Percentiles rank a stretch among this genome's conserved stretches.
Conservation (phyloP, 2,329 filamentous ascomycete species). For the Didymella segeticola region DNA sequence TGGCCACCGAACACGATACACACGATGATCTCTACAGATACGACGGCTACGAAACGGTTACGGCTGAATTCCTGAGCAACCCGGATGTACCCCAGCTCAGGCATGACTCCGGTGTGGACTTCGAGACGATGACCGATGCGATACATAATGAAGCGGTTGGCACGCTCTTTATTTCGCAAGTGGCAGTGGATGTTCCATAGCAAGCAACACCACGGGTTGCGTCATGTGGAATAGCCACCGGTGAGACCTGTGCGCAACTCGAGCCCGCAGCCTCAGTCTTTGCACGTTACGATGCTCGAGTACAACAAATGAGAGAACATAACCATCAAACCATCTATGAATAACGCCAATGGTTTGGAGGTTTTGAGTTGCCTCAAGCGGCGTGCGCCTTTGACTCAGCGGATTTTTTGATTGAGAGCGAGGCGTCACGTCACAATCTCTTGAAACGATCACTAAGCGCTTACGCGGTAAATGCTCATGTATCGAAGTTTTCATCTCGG, state of each 20-base stretch:
- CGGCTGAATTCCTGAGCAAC: not conserved
- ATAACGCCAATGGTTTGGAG: not conserved
- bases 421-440: not conserved
- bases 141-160: not conserved
- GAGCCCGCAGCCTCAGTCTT: not conserved
- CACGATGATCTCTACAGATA: conserved; percentile 1
- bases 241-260: not conserved
- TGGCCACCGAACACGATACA: not conserved
- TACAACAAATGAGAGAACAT: not conserved
- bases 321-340: not conserved
- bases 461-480: not conserved
- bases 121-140: not conserved
- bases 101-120: conserved; percentile 1
- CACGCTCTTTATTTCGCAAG: not conserved
- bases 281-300: not conserved
- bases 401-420: not conserved
- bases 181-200: not conserved
- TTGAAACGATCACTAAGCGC: not conserved
- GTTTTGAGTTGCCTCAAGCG: not conserved
- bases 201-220: not conserved
- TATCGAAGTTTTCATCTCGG: not conserved
- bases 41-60: not conserved
- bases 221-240: not conserved
- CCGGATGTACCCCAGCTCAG: not conserved
- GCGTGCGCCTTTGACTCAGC: not conserved